A percentile compares a stretch with the other conserved stretches of the same genome.
Conservation (phyloP, 2,329 filamentous ascomycete genomes). For the Bipolaris zeicola region DNA sequence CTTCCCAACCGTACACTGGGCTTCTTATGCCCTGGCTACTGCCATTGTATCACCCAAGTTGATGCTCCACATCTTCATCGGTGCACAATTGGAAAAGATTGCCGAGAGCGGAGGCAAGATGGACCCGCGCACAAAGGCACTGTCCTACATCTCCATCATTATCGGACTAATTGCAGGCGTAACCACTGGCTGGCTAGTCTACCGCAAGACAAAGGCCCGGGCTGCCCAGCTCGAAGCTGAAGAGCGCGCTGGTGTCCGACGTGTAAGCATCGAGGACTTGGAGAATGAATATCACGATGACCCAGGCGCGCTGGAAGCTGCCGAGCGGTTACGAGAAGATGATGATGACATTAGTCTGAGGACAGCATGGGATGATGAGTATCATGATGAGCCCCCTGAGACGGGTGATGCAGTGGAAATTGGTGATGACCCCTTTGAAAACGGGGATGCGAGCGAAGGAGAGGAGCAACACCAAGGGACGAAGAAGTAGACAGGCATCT, state of each 20-base stretch:
- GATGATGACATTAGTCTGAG: slow-evolving; percentile 59
- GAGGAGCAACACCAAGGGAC: slow-evolving; percentile 17
- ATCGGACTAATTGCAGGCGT: slow-evolving; percentile 74
- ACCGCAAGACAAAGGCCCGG: slow-evolving; percentile 62
- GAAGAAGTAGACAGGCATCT: slow-evolving; percentile 3
- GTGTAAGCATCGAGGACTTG: slow-evolving; percentile 42
- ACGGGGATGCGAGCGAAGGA: slow-evolving; percentile 47
- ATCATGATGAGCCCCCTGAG: slow-evolving; percentile 51
- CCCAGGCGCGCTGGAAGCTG: slow-evolving; percentile 50
- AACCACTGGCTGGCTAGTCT: slow-evolving; percentile 83
- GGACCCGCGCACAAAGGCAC: slow-evolving; percentile 74
- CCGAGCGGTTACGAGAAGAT: slow-evolving; percentile 52
- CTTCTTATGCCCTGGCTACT: slow-evolving; percentile 80
- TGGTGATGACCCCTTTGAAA: slow-evolving; percentile 52
- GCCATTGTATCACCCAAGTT: slow-evolving; percentile 84
- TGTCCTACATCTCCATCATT: slow-evolving; percentile 84
- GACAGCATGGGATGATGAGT: slow-evolving; percentile 55
- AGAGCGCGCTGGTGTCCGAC: slow-evolving; percentile 47
- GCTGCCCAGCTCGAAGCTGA: slow-evolving; percentile 57
- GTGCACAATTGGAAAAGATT: slow-evolving; percentile 78
- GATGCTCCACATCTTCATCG: slow-evolving; percentile 90
- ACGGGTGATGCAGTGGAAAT: slow-evolving; percentile 50
- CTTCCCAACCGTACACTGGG: slow-evolving; percentile 81
- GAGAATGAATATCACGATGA: slow-evolving; percentile 53
- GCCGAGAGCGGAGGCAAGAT: slow-evolving; percentile 85